A percentile compares a stretch with the other conserved stretches of the same genome.
Conservation (phyloP, 2,329 filamentous ascomycete genomes). For the Aspergillus hiratsukae region DNA sequence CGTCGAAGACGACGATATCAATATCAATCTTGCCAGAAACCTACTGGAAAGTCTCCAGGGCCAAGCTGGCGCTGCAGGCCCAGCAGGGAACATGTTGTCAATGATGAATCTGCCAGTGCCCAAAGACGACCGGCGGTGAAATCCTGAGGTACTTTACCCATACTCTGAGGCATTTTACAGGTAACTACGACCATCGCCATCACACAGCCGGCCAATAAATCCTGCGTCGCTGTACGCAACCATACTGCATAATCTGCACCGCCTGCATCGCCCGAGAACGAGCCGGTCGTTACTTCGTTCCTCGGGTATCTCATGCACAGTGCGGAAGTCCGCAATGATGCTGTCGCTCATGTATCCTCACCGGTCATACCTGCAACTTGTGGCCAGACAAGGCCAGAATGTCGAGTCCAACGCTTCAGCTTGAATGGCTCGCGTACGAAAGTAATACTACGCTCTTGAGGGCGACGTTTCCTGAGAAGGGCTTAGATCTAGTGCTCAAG, state of each 20-base stretch:
- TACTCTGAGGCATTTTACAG: neutral
- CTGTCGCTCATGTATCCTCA: neutral
- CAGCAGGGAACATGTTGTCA: constrained; percentile 79
- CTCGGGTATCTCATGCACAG: neutral
- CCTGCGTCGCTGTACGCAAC: neutral
- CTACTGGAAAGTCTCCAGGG: constrained; percentile 89
- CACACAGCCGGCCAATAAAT: neutral
- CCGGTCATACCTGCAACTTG: neutral
- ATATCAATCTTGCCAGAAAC: constrained; percentile 86
- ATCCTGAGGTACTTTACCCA: neutral
- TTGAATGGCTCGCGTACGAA: too few relatives aligned
- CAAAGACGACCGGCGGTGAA: constrained; percentile 57
- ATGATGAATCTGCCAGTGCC: constrained; percentile 82
- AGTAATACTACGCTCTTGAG: too few relatives aligned
- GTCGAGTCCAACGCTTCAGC: too few relatives aligned
- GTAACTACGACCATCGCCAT: neutral
- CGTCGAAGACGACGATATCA: constrained; percentile 63
- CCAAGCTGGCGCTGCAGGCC: constrained; percentile 79
- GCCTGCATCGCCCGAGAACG: neutral
- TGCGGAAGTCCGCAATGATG: neutral
- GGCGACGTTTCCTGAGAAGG: too few relatives aligned
- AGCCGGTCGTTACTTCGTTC: neutral
- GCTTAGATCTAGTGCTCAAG: too few relatives aligned
- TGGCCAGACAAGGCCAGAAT: neutral
- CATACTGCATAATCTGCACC: neutral